These are phyloP conservation scores for Solanum ahanhuiri DNA, from an alignment of 257 asterid genomes.

Conservation along the genomic window DNA sequence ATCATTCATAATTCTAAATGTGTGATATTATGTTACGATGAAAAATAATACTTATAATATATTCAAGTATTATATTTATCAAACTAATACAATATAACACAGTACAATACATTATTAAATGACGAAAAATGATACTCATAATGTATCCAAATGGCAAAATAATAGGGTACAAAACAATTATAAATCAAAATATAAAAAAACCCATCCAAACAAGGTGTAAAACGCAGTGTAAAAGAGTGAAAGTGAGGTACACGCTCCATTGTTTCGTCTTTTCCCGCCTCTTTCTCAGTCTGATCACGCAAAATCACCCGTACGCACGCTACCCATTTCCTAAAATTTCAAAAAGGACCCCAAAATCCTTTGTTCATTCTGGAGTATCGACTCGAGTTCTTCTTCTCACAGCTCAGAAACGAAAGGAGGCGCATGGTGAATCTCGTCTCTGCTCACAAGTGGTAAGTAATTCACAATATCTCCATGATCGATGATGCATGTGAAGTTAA, in stretches of 20 bases:
- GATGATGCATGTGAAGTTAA: background rate
- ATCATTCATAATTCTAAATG: background rate
- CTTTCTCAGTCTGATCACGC: background rate
- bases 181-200: background rate
- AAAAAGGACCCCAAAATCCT: background rate
- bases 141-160: background rate
- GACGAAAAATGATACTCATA: too few species aligned
- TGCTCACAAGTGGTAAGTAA: background rate
- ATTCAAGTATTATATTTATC: too few species aligned
- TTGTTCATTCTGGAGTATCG: background rate
- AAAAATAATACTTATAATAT: too few species aligned
- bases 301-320: background rate
- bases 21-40: too few species aligned
- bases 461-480: background rate
- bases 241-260: background rate
- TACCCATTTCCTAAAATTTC: background rate
- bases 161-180: background rate
- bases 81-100: too few species aligned
- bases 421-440: background rate
- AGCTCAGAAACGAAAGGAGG: background rate
- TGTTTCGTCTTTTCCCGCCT: background rate
- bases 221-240: background rate
- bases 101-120: too few species aligned
- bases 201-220: background rate
- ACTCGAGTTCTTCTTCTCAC: background rate